These are phyloP conservation scores for Pleomassaria siparia DNA, from an alignment of 2,329 filamentous ascomycete genomes.

Conservation along the genomic window DNA sequence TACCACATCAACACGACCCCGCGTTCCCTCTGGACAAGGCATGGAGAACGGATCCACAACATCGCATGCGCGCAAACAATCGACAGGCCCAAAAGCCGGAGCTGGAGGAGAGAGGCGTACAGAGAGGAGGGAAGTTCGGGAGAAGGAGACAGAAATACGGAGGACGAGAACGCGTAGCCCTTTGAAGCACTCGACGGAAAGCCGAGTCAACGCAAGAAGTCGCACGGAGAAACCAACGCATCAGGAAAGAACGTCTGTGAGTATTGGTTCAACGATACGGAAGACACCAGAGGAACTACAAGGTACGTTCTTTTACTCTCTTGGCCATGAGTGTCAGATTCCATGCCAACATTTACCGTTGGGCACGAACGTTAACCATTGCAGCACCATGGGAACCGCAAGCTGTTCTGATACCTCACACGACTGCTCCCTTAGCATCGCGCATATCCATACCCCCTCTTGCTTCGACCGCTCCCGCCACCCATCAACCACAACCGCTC, in stretches of 20 bases:
- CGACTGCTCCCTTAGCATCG: conserved; percentile 71
- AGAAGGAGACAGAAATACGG: conserved; percentile 37
- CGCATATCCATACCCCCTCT: conserved; percentile 64
- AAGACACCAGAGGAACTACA: conserved; percentile 28
- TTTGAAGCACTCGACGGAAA: conserved; percentile 38
- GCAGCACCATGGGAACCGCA: conserved; percentile 72
- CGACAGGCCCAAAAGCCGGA: conserved; percentile 18
- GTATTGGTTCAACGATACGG: conserved; percentile 18
- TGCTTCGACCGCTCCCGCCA: conserved; percentile 67
- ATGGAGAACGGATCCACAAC: conserved; percentile 30
- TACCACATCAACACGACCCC: conserved; percentile 40
- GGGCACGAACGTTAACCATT: conserved; percentile 14
- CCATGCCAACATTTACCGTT: conserved; percentile 7
- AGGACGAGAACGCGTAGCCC: conserved; percentile 41
- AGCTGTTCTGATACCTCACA: conserved; percentile 70
- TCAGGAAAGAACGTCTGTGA: conserved; percentile 27
- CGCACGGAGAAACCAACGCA: conserved; percentile 35
- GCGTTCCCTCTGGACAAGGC: conserved; percentile 30
- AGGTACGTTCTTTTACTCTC: conserved; percentile 8
- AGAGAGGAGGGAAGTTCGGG: conserved; percentile 39
- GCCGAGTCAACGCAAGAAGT: conserved; percentile 33
- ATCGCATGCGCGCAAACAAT: conserved; percentile 33
- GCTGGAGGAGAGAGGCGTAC: conserved; percentile 32
- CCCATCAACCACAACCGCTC: conserved; percentile 68
- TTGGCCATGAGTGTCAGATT: conserved; percentile 1